Evolutionary conservation across 2,329 filamentous ascomycete species (phyloP).

Genomic region (Hymenoscyphus occultus): DNA sequence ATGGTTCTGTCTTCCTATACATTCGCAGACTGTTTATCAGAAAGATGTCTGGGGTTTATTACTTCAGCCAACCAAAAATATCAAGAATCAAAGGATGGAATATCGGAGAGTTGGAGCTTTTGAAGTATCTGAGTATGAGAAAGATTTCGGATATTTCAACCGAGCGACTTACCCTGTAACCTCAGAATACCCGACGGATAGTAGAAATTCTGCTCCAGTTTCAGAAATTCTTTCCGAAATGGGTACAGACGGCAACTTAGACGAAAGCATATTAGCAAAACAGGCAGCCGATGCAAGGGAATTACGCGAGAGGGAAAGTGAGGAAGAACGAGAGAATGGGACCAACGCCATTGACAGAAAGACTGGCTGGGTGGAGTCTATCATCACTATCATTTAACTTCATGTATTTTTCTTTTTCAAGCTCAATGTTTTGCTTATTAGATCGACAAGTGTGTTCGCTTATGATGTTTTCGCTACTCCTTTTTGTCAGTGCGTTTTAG

Average conservation of each 20-base stretch:
- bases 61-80: background rate
- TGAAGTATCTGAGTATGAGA: background rate
- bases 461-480: too few relatives aligned
- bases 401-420: background rate
- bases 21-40: too few relatives aligned
- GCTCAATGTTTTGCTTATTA: too few relatives aligned
- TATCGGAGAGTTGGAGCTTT: background rate
- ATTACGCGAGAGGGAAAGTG: background rate
- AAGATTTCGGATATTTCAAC: background rate
- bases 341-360: background rate
- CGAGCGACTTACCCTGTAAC: background rate
- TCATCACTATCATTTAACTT: background rate
- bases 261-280: background rate
- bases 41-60: background rate
- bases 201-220: background rate
- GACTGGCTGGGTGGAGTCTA: background rate
- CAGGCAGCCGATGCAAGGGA: background rate
- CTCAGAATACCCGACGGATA: background rate
- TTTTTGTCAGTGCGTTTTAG: too few relatives aligned
- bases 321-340: background rate
- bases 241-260: background rate
- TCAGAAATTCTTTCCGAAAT: background rate
- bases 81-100: background rate
- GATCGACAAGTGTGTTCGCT: too few relatives aligned
- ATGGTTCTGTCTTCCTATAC: background rate